phyloP scores from a whole-genome alignment of 495 filamentous ascomycete species.

The Bacidia rubella region DNA sequence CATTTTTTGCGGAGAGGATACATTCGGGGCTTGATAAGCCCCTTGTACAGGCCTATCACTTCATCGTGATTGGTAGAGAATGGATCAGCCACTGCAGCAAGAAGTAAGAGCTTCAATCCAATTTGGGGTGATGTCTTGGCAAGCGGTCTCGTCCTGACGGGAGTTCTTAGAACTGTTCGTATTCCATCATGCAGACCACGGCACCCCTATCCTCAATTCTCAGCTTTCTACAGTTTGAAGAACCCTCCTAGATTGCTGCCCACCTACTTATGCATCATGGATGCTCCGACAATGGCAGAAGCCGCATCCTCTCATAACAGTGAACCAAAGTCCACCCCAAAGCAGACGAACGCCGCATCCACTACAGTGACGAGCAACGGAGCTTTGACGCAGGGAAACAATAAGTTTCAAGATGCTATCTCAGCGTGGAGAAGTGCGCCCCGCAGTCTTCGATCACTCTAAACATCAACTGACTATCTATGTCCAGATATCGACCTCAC shows the following conservation, averaged over 20 bases:
- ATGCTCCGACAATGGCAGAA: constrained; percentile 12
- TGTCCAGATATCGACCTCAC: constrained; percentile 72
- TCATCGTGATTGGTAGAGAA: not conserved
- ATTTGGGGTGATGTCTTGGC: not conserved
- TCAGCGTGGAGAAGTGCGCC: constrained; percentile 82
- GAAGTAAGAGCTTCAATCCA: not conserved
- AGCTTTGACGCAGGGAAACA: constrained; percentile 39
- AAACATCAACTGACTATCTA: constrained; percentile 20
- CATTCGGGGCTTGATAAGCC: not conserved
- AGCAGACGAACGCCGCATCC: constrained; percentile 2
- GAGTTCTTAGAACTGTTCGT: not conserved
- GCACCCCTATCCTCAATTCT: not conserved
- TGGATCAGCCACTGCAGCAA: too few relatives aligned
- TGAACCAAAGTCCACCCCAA: constrained; percentile 11
- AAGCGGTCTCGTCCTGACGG: not conserved
- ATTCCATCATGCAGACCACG: not conserved
- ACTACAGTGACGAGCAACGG: constrained; percentile 7
- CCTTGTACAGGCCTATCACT: not conserved
- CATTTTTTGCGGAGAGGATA: not conserved
- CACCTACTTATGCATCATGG: constrained; percentile 14
- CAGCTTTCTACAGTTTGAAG: too few relatives aligned
- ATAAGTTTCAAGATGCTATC: constrained; percentile 92
- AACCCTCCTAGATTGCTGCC: too few relatives aligned
- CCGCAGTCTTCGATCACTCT: constrained; percentile 6
- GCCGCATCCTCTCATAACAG: constrained; percentile 10